Base-by-base conservation (phyloP, 257 asterid genomes). In the Salvia miltiorrhiza region DNA sequence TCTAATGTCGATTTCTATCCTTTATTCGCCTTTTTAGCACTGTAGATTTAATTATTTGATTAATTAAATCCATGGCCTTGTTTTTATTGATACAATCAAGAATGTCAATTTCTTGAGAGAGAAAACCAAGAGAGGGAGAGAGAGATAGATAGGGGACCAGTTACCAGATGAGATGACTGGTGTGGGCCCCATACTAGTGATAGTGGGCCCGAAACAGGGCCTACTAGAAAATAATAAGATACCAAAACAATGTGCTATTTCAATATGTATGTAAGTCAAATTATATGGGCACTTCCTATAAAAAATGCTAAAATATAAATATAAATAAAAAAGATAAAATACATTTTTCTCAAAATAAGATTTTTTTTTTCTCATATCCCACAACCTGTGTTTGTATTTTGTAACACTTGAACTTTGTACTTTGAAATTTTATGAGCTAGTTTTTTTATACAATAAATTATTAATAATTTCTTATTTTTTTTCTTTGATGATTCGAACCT, bases 131-230 rank as follows among this genome's bases (percentile, higher is more conserved):
- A 28, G 40, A 53, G 11, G 7, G 7, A 10, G 32, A 19, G n/a
- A n/a, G n/a, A n/a, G n/a, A n/a, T n/a, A n/a, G n/a, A n/a, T n/a
- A n/a, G n/a, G n/a, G n/a, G n/a, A n/a, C n/a, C n/a, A n/a, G n/a
- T n/a, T n/a, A 56, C 2, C 9, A 13, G 10, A 13, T 43, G 19
- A 40, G 63, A 45, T 14, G 59, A 44, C 0, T 23, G 53, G 63
- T 56, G 75, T 69, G 37, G 71, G 63, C 70, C 71, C 62, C 43
- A 19, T 68, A n/a, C 47, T 12, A 28, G n/a, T 21, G 30, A 23
- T 19, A 21, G 72, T 69, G 79, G 67, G 76, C 72, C 68, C 33
- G 1, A 54, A 24, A 45, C 64, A 3, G 50, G 69, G 72, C 48
- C 39, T 40, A 14, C 68, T 43, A 43, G 12, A 69, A 37, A 67